Conservation (phyloP, 331 rosid genomes). For the Acacia pycnantha region DNA sequence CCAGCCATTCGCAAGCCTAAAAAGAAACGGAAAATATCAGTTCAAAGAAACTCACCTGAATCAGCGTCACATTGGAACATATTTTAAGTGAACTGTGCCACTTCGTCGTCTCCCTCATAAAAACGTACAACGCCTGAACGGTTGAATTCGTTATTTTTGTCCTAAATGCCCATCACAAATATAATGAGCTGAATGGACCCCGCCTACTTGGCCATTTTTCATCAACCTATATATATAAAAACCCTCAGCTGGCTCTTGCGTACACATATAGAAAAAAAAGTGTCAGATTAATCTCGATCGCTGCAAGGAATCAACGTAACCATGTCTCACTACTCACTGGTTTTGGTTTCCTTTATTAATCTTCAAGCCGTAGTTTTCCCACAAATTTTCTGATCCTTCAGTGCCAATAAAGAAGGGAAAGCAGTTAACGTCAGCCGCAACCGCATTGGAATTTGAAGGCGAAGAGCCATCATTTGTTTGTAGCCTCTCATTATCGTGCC, state of each 20-base stretch:
- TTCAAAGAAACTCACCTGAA: slow-evolving; percentile 30
- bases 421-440: slow-evolving; percentile 49
- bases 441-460: slow-evolving; percentile 65
- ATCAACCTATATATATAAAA: slow-evolving; percentile 44
- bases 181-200: slow-evolving; percentile 26
- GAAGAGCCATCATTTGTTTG: slow-evolving; percentile 54
- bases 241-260: slow-evolving; percentile 43
- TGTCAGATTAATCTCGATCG: slow-evolving; percentile 25
- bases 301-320: slow-evolving; percentile 36
- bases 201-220: slow-evolving; percentile 18
- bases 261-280: slow-evolving; percentile 31
- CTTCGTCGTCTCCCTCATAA: slow-evolving; percentile 25
- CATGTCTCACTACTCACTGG: slow-evolving; percentile 34
- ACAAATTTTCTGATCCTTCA: slow-evolving; percentile 71
- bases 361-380: slow-evolving; percentile 89
- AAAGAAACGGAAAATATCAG: not conserved
- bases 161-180: slow-evolving; percentile 39
- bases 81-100: slow-evolving; percentile 23
- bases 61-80: slow-evolving; percentile 25
- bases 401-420: slow-evolving; percentile 80
- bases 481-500: slow-evolving; percentile 32
- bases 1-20: slow-evolving; percentile 28
- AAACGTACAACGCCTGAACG: slow-evolving; percentile 25
- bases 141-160: slow-evolving; percentile 40
- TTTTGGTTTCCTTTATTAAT: slow-evolving; percentile 65